Evolutionary conservation across 139 green algal species (phyloP).

Genomic region (Astrephomene gubernaculifera): DNA sequence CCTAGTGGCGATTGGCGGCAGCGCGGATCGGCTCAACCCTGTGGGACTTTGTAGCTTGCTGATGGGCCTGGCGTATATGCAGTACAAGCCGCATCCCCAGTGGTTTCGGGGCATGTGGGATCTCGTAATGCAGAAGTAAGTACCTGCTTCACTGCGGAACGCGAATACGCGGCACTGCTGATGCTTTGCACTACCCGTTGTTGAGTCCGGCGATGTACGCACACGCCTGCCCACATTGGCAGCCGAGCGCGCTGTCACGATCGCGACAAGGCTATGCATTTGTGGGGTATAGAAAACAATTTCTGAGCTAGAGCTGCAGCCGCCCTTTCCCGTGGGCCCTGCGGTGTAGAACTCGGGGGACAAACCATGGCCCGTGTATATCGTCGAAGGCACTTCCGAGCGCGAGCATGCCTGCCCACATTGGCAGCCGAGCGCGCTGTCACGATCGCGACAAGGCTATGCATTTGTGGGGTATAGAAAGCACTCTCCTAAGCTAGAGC

Average conservation of each 20-base stretch:
- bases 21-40: not conserved
- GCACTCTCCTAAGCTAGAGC: constrained; percentile 14
- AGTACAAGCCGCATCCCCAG: not conserved
- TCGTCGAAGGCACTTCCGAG: too few relatives aligned
- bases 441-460: not conserved
- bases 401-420: not conserved
- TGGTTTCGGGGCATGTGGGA: not conserved
- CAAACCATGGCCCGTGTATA: too few relatives aligned
- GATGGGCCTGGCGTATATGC: constrained; percentile 12
- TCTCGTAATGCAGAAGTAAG: constrained; percentile 5
- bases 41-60: not conserved
- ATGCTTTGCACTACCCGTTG: too few relatives aligned
- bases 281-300: too few relatives aligned
- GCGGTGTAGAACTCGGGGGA: too few relatives aligned
- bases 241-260: not conserved
- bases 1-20: not conserved
- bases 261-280: not conserved
- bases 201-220: too few relatives aligned
- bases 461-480: constrained; percentile 6
- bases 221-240: too few relatives aligned
- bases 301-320: too few relatives aligned
- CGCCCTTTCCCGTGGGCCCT: too few relatives aligned
- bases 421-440: not conserved
- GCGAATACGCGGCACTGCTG: too few relatives aligned
- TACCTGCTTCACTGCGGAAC: too few relatives aligned